Percentiles rank a stretch among this genome's conserved stretches.
These are phyloP conservation scores for Periconia sp. DNA, from an alignment of 2,329 filamentous ascomycete species.

Conservation along the genomic window DNA sequence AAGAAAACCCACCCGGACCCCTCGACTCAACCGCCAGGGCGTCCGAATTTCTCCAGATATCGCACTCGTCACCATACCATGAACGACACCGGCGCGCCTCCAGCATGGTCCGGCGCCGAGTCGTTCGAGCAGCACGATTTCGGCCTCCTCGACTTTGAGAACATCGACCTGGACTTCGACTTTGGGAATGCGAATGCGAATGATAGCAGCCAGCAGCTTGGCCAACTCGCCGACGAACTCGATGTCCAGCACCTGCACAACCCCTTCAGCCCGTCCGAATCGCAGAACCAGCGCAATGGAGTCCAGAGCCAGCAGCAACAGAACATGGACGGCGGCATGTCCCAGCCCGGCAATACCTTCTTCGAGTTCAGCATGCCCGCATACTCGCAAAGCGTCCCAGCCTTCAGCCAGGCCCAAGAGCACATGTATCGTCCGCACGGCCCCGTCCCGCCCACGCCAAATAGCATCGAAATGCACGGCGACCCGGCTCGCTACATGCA, in stretches of 20 bases:
- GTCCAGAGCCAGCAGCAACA: slow-evolving; percentile 21
- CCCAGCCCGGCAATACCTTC: slow-evolving; percentile 31
- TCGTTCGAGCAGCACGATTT: slow-evolving; percentile 50
- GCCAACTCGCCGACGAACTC: slow-evolving; percentile 39
- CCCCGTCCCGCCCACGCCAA: slow-evolving; percentile 78
- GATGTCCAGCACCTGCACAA: slow-evolving; percentile 41
- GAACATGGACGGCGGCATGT: slow-evolving; percentile 25
- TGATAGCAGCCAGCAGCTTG: slow-evolving; percentile 30
- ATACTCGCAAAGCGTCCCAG: slow-evolving; percentile 41
- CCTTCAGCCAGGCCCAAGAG: slow-evolving; percentile 50
- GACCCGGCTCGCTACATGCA: slow-evolving; percentile 63
- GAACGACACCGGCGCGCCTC: slow-evolving; percentile 33
- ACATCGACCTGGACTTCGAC: slow-evolving; percentile 39
- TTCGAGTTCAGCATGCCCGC: slow-evolving; percentile 43
- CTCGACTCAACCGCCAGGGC: slow-evolving; percentile 8
- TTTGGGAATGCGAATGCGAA: slow-evolving; percentile 26
- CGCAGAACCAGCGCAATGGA: slow-evolving; percentile 33
- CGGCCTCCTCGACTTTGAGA: slow-evolving; percentile 50
- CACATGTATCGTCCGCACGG: slow-evolving; percentile 57
- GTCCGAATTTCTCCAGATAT: slow-evolving; percentile 10
- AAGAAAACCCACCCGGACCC: neutral
- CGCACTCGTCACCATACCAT: slow-evolving; percentile 27
- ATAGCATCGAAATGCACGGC: slow-evolving; percentile 77
- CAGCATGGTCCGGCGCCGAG: slow-evolving; percentile 49
- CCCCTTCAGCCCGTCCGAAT: slow-evolving; percentile 31